Evolutionary conservation across 23 red algal genomes (phyloP), one percentile per base, ranked within the genome.

Genomic region (Agarophyton chilense): DNA sequence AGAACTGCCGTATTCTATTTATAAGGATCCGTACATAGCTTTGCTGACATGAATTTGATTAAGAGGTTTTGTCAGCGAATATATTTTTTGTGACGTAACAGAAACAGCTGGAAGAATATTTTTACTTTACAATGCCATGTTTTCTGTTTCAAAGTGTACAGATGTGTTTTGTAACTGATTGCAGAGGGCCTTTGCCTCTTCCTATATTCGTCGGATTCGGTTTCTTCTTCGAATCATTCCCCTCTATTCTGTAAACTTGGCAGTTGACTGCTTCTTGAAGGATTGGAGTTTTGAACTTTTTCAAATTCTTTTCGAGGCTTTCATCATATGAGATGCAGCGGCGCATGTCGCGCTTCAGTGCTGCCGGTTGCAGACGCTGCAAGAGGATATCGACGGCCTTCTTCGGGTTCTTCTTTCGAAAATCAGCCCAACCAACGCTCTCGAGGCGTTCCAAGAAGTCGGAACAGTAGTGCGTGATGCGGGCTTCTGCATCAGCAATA

Each of bases 391-490:
- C 35, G 17, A 84, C 57, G 6, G 79, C 8, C 53, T 67, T 84
- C 4, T 84, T 65, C 54, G 79, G 79, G 34, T 84, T 84, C 8
- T 22, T 33, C 21, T 67, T 10, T 0, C 8, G 54, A 38, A 84
- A 67, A 11, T 19, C 6, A 8, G 33, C 4, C 18, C 54, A 62
- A 18, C 79, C 53, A 67, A 84, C 12, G 34, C 79, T 40, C 44
- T 85, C 81, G n/a, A 85, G 81, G 26, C 79, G 79, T 64, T 66
- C 53, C 33, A 84, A 66, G 12, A 84, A 67, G 0, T 84, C 79
- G 24, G 79, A 6, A 19, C 57, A 85, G 81, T 42, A 85, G 0
- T 10, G 19, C 10, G 34, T 85, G 24, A 85, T 71, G n/a, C 81
- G 54, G 0, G 58, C 81, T 55, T 85, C 81, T 72, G 81, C 1